Base-by-base conservation (phyloP, 192 early-diverging fungal genomes). In the Coemansia sp. region DNA sequence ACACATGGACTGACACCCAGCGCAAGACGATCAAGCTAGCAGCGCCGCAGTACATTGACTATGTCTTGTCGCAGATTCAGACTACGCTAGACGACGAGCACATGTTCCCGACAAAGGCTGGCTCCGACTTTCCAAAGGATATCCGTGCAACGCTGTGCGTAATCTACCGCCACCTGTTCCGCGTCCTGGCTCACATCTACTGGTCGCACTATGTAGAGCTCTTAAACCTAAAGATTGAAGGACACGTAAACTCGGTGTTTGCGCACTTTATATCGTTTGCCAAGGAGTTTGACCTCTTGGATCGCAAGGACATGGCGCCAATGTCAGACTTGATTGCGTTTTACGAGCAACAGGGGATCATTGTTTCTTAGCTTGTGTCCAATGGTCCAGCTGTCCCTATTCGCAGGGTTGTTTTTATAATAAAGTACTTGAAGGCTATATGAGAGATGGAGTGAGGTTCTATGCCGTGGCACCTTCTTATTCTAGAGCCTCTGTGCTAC, bases 1-100 rank as follows among this genome's bases (percentile, higher is more conserved):
- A 96, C 75, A 87, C 87, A 6, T 99, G 97, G 97, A 90, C 89
- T 49, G 97, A 99, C 83, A 90, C 87, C 12, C 85, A 88, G 49
- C 85, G 88, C 47, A 90, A 89, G 64, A 91, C 89, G 42, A 82
- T 91, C 29, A 97, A 94, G 71, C 84, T 96, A 36, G 87, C 94
- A 7, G 97, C 97, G 31, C 90, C 93, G n/a, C 93, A 95, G 68
- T 98, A 99, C 67, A 93, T 97, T 32, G 95, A 99, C 86, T 96
- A 91, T 71, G 92, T 93, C 51, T 87, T 94, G 71, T 91, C 91
- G 15, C 89, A 90, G 84, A 91, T 97, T 51, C 92, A 97, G 71
- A 90, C 88, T 17, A 75, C 90, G 15, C 71, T 99, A 9, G 92
- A 93, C 63, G 96, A 99, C 65, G 95, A 98, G 79, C 85, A 76